Percentiles rank a stretch among this genome's conserved stretches.
phyloP scores from a whole-genome alignment of 495 filamentous ascomycete genomes.

The Podospora comata region DNA sequence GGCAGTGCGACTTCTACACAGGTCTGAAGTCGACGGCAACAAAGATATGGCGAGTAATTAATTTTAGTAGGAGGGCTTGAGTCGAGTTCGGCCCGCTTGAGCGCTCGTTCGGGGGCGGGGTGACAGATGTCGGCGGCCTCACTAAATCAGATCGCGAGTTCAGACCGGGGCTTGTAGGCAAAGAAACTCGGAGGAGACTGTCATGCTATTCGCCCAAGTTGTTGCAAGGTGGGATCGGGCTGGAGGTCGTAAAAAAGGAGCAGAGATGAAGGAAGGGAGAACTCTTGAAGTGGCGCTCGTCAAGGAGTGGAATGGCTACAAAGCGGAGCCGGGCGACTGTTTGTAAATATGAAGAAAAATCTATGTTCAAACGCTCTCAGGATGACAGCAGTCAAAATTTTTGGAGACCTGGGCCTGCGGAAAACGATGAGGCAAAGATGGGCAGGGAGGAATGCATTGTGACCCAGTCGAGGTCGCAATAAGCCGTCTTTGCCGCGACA shows the following conservation, averaged over 20 bases:
- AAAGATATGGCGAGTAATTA: neutral
- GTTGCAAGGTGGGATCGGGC: neutral
- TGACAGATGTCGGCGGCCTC: neutral
- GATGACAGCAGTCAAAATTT: neutral
- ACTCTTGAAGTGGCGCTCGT: conserved; percentile 2
- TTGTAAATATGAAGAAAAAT: neutral
- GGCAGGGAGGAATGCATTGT: conserved; percentile 5
- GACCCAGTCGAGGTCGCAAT: neutral
- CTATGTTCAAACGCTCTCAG: neutral
- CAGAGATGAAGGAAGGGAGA: neutral
- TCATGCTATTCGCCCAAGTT: neutral
- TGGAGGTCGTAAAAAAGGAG: neutral
- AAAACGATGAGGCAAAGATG: neutral
- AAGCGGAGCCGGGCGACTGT: neutral
- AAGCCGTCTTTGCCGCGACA: conserved; percentile 8
- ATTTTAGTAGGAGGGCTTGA: neutral
- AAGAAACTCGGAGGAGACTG: neutral
- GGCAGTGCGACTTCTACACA: neutral
- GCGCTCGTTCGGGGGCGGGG: neutral
- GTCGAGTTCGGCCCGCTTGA: neutral
- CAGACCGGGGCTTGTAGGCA: neutral
- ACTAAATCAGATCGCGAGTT: neutral
- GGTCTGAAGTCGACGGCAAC: neutral
- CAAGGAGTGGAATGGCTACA: conserved; percentile 2
- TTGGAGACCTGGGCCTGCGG: neutral